A percentile compares a stretch with the other conserved stretches of the same genome.
Evolutionary conservation across 305 asterid species (phyloP).

Genomic region (Stenogyne calaminthoides): DNA sequence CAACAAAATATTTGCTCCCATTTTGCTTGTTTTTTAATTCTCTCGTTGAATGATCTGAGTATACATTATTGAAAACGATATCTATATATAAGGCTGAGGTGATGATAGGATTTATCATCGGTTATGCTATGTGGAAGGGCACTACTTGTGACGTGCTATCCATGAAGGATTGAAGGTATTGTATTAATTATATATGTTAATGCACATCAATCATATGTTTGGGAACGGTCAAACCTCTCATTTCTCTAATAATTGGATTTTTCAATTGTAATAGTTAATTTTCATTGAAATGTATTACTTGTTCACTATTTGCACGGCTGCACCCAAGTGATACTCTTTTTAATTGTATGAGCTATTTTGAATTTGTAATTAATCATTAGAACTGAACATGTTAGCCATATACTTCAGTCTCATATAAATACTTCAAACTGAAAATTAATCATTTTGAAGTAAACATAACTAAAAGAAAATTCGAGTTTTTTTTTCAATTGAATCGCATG

Average conservation of each 20-base stretch:
- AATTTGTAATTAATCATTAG: neutral
- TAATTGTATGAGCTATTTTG: neutral
- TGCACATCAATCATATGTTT: neutral
- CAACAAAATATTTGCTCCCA: slow-evolving; percentile 37
- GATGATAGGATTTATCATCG: neutral
- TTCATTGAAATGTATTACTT: too few species aligned
- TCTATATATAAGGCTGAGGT: neutral
- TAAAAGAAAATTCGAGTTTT: neutral
- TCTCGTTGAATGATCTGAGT: neutral
- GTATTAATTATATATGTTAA: neutral
- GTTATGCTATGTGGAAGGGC: slow-evolving; percentile 27
- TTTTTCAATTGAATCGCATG: neutral
- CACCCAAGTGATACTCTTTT: neutral
- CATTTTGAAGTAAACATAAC: neutral
- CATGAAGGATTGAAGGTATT: slow-evolving; percentile 31
- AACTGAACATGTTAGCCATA: neutral
- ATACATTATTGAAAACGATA: neutral
- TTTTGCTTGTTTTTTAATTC: neutral
- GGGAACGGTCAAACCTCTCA: slow-evolving; percentile 6
- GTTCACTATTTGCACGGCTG: too few species aligned
- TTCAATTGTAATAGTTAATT: too few species aligned
- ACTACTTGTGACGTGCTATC: slow-evolving; percentile 48
- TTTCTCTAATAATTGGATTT: neutral
- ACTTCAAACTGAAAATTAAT: too few species aligned
- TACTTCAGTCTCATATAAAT: too few species aligned